These are phyloP conservation scores for Solanum chmielewskii DNA, from an alignment of 257 asterid genomes.

Conservation along the genomic window DNA sequence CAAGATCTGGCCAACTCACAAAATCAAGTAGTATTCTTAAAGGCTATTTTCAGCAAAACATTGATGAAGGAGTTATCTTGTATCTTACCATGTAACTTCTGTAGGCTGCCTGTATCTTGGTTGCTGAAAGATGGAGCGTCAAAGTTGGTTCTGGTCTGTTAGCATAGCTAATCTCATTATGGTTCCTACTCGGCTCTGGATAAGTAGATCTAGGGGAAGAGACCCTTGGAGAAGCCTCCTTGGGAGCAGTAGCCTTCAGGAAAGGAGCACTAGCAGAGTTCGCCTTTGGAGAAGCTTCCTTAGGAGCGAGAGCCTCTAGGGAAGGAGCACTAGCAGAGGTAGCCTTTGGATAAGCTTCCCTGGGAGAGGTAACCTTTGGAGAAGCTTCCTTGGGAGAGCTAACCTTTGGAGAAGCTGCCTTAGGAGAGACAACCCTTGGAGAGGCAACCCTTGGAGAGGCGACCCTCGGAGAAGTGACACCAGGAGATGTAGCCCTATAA, in stretches of 20 bases:
- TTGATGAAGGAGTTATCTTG: neutral
- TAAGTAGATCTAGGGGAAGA: neutral
- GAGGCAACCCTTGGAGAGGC: slow-evolving; percentile 26
- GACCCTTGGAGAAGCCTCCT: neutral
- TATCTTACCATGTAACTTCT: slow-evolving; percentile 70
- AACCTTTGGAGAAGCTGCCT: slow-evolving; percentile 22
- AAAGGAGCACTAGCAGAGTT: neutral
- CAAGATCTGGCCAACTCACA: neutral
- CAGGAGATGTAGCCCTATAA: slow-evolving; percentile 25
- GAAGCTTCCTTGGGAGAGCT: slow-evolving; percentile 11
- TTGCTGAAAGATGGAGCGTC: slow-evolving; percentile 50
- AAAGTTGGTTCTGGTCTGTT: slow-evolving; percentile 35
- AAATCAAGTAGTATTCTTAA: neutral
- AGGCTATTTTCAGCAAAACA: neutral
- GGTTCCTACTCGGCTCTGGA: neutral
- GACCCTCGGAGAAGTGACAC: slow-evolving; percentile 13
- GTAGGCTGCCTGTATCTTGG: slow-evolving; percentile 71
- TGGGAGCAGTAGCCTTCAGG: neutral
- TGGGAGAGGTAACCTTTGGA: neutral
- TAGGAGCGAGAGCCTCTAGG: neutral
- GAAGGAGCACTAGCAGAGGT: neutral
- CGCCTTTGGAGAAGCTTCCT: neutral
- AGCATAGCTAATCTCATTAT: neutral
- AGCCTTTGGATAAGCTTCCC: neutral
- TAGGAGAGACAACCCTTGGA: slow-evolving; percentile 17